Evolutionary conservation across 306 rosid species (phyloP), one percentile per base, ranked within the genome.

Genomic region (Malus sieversii): DNA sequence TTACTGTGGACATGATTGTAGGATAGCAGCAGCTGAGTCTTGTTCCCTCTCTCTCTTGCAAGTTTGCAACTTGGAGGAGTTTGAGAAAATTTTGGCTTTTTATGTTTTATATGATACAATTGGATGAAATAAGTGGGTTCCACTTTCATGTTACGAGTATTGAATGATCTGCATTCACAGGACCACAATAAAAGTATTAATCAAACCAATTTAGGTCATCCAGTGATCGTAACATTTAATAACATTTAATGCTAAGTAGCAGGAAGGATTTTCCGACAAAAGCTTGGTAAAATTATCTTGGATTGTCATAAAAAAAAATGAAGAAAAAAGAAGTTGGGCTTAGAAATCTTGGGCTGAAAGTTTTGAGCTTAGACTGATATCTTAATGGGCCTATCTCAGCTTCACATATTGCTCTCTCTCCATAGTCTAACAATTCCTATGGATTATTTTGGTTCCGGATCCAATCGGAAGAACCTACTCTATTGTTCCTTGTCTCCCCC

Each of bases 1-100:
- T 82, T 81, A 27, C 77, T 68, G 45, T 82, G 85, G 64, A 74
- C 79, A 62, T 83, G 88, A 59, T 88, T 82, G 73, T 76, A 55
- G 66, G 48, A n/a, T 30, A 88, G 51, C 13, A 86, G 82, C n/a
- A 70, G 53, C 32, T 82, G 8, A 35, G 40, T 35, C 40, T 35
- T 6, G 40, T 1, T 35, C 40, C 40, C 73, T 27, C 85, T 84
- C 65, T 86, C 53, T 15, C 53, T 14, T 18, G 1, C 8, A 48
- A 48, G 19, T 35, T 1, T 5, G 2, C 8, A 14, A 48, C 55
- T 48, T 48, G 53, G 53, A 48, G 16, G 19, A 15, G 55, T 5
- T 48, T 1, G 5, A 15, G 20, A 48, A 48, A 48, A 48, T 48
- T 48, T 48, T 48, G 8, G 55, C 5, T 48, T 48, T 15, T 15